Evolutionary conservation across 306 rosid genomes (phyloP), one percentile per base, ranked within the genome.

Genomic region (Cicer cuneatum): DNA sequence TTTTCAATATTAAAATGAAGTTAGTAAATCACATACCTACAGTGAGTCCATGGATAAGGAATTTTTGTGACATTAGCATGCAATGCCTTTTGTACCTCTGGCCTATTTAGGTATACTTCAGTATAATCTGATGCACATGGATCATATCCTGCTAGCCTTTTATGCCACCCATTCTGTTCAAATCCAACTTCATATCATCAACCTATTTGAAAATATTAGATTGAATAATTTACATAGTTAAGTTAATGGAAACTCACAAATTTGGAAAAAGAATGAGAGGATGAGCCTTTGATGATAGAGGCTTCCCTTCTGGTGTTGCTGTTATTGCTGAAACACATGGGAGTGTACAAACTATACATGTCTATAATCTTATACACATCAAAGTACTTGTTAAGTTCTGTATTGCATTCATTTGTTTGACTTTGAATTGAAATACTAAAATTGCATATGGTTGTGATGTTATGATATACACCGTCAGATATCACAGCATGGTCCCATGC

Each of bases 401-500:
- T 33, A 3, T 3, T 72, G 86, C 91, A 85, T 1, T 59, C 76
- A 1, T 14, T 5, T 14, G 84, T 47, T 52, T 38, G 74, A 10
- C 76, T 78, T 49, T 24, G 71, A 13, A 81, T 75, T 39, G 37
- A 1, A 42, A 12, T 45, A 10, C 72, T 77, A 59, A 87, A 85
- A 18, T 87, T 19, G 72, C 91, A 87, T 43, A 1, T 68, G 40
- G 54, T 37, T 53, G 76, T 78, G 42, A 87, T 80, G 47, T 82
- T 80, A 7, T 78, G 56, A 76, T 85, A 85, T 29, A 83, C 0
- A 1, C 35, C 83, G 78, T 87, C 89, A 0, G 89, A 87, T 75
- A 87, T 74, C 54, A 87, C 83, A 0, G 84, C 91, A 75, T 85
- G 91, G 11, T 74, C 84, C 91, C 91, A 87, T 0, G 89, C 87